phyloP scores from a whole-genome alignment of 148 eudicot genomes.

The Spergularia marina region DNA sequence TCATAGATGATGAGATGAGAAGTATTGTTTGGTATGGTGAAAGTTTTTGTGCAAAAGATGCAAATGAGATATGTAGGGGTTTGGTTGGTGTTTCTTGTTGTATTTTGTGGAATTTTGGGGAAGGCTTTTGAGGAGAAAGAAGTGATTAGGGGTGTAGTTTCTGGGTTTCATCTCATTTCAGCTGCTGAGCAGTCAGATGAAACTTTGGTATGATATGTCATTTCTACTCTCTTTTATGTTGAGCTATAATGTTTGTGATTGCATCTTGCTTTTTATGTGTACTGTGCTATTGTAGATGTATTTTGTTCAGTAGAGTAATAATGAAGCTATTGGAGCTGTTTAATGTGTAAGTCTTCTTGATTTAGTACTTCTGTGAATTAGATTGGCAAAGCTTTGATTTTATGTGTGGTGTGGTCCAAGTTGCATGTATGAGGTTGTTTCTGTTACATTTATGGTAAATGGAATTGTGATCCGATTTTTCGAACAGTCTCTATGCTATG shows the following conservation, averaged over 20 bases:
- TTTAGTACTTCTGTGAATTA: background rate
- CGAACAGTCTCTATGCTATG: background rate
- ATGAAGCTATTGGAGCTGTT: background rate
- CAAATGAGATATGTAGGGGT: constrained; percentile 35
- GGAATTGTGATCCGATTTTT: background rate
- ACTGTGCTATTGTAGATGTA: background rate
- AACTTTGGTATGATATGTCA: constrained; percentile 46
- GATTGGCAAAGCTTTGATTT: constrained; percentile 11
- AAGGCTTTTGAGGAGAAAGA: constrained; percentile 37
- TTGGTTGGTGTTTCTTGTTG: constrained; percentile 41
- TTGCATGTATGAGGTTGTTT: background rate
- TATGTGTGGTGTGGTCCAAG: background rate
- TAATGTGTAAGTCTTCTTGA: background rate
- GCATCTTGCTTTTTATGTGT: background rate
- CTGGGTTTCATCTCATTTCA: constrained; percentile 36
- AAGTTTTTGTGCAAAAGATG: constrained; percentile 40
- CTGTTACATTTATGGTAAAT: background rate
- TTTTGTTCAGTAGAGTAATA: background rate
- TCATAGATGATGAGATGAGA: constrained; percentile 49
- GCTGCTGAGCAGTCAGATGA: constrained; percentile 40
- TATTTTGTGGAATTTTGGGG: constrained; percentile 38
- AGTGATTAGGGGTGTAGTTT: constrained; percentile 31
- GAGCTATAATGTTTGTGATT: constrained; percentile 10
- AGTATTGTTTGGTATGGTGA: constrained; percentile 37
- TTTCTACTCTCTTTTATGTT: constrained; percentile 6